Evolutionary conservation across 352 stramenopile genomes (phyloP).

Genomic region (Phytophthora rubi): DNA sequence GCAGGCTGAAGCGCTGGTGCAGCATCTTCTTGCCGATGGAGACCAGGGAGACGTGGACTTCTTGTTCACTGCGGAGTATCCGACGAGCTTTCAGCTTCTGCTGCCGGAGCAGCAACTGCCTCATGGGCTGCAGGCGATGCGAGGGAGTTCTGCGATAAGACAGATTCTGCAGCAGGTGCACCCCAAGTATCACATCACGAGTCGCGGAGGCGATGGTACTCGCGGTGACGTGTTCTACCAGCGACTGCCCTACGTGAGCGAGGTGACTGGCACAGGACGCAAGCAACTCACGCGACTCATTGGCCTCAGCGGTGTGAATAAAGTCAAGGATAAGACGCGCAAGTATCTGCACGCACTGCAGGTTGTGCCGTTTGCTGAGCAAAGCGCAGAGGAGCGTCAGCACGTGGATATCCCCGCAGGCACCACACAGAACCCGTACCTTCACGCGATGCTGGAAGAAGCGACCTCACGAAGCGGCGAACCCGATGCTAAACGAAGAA

Average conservation of each 20-base stretch:
- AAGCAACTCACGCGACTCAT: conserved; percentile 81
- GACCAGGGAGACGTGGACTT: conserved; percentile 61
- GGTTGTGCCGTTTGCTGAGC: conserved; percentile 45
- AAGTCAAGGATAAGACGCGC: conserved; percentile 71
- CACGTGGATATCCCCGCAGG: conserved; percentile 70
- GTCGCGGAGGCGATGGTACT: conserved; percentile 43
- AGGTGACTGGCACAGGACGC: conserved; percentile 41
- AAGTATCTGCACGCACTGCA: conserved; percentile 86
- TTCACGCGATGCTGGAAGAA: conserved; percentile 41
- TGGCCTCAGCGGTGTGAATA: conserved; percentile 62
- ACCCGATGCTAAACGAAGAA: conserved; percentile 52
- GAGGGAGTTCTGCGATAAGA: conserved; percentile 36
- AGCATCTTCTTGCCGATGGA: conserved; percentile 24
- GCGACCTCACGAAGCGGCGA: conserved; percentile 25
- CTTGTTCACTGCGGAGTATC: conserved; percentile 65
- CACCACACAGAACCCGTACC: conserved; percentile 78
- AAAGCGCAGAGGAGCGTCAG: conserved; percentile 34
- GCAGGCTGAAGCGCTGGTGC: conserved; percentile 26
- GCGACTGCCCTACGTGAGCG: conserved; percentile 79
- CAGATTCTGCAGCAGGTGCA: conserved; percentile 51
- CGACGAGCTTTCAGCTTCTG: conserved; percentile 58
- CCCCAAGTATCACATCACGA: conserved; percentile 83
- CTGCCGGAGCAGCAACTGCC: conserved; percentile 68
- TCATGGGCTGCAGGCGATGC: conserved; percentile 44
- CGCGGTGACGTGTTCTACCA: conserved; percentile 74